These are phyloP conservation scores for Anisogramma anomala DNA, from an alignment of 2,329 filamentous ascomycete genomes.

Conservation along the genomic window DNA sequence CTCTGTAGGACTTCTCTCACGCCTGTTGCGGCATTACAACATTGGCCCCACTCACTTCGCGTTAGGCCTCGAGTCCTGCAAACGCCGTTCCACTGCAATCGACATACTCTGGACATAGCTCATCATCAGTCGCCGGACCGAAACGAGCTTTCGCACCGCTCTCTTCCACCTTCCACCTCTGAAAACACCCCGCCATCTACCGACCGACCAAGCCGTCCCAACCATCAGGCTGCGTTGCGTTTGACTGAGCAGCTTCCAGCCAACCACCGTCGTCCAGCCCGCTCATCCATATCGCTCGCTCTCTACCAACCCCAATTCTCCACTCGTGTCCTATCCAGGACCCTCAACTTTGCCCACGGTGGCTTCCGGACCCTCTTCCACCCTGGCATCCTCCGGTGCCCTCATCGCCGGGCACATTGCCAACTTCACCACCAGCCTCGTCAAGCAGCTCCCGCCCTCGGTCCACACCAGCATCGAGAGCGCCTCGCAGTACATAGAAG, in stretches of 20 bases:
- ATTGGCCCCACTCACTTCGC: constrained; percentile 12
- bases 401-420: constrained; percentile 33
- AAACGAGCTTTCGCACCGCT: not conserved
- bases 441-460: constrained; percentile 30
- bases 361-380: constrained; percentile 44
- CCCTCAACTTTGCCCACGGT: constrained; percentile 38
- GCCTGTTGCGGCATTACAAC: constrained; percentile 6
- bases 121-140: not conserved
- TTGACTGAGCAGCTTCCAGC: too few species aligned
- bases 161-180: not conserved
- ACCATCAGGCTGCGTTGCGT: not conserved
- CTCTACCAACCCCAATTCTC: not conserved
- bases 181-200: not conserved
- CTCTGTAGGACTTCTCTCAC: too few species aligned
- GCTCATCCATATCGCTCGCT: too few species aligned
- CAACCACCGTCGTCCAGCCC: too few species aligned
- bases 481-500: constrained; percentile 39
- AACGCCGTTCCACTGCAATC: not conserved
- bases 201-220: not conserved
- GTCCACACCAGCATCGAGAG: constrained; percentile 44
- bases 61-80: constrained; percentile 6
- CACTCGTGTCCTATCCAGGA: constrained; percentile 31
- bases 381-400: constrained; percentile 52
- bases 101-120: not conserved
- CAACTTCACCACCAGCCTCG: constrained; percentile 38